Evolutionary conservation across 768 basidiomycete species (phyloP).

Genomic region (Tulasnella sp.): DNA sequence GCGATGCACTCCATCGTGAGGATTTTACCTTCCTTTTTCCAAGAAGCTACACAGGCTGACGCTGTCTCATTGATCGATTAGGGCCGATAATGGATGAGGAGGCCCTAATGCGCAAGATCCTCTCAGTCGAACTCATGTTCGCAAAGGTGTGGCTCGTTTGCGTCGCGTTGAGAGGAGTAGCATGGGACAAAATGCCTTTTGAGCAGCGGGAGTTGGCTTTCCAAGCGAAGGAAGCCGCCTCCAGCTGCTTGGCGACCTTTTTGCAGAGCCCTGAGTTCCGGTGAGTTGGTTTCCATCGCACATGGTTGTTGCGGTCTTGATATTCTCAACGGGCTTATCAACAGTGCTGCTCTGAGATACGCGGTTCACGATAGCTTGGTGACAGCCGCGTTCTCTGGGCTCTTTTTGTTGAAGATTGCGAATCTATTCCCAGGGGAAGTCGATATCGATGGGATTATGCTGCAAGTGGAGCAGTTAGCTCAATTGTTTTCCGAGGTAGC

Average conservation of each 20-base stretch:
- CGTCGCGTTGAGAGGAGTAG: conserved; percentile 78
- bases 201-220: conserved; percentile 92
- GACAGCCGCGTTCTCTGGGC: conserved; percentile 80
- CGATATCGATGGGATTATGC: conserved; percentile 62
- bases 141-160: conserved; percentile 94
- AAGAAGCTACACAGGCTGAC: conserved; percentile 1
- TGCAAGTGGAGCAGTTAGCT: conserved; percentile 82
- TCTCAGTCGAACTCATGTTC: conserved; percentile 81
- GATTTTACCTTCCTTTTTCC: conserved; percentile 14
- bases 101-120: conserved; percentile 73
- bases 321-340: not conserved
- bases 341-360: conserved; percentile 77
- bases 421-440: conserved; percentile 81
- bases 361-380: conserved; percentile 90
- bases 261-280: conserved; percentile 70
- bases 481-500: conserved; percentile 87
- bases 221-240: conserved; percentile 88
- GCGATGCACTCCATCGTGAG: conserved; percentile 73
- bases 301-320: not conserved
- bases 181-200: conserved; percentile 94
- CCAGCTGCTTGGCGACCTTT: conserved; percentile 75
- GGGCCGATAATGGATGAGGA: conserved; percentile 77
- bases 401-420: conserved; percentile 91
- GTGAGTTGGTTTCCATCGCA: conserved; percentile 31
- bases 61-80: conserved; percentile 25